Base-by-base conservation (phyloP, 805 yeast genomes). In the Yarrowia keelungensis region DNA sequence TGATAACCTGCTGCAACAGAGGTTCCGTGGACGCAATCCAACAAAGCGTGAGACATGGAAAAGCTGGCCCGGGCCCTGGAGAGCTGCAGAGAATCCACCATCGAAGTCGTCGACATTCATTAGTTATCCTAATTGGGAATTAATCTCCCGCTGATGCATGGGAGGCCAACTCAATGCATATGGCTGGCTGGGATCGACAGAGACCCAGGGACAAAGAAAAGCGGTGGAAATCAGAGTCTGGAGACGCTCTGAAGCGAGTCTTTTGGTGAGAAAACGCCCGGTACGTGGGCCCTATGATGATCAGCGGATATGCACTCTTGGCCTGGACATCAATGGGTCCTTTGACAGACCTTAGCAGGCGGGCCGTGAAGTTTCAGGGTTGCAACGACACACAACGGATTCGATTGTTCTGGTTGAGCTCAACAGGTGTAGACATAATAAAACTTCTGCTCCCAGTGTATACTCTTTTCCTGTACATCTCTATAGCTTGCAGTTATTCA, bases 171-270 rank as follows among this genome's bases (percentile, higher is more conserved):
- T 38, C 59, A 51, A 53, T 53, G 58, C 59, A 53, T 15, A 39
- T 53, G 46, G 59, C 45, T 53, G 59, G 59, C 59, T n/a, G 32
- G 7, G 59, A 53, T 53, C 59, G 59, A 12, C 59, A 39, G 19
- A 11, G 11, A 32, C 10, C 22, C 42, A 36, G 43, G 59, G 36
- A 53, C 59, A 53, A 53, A 53, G 59, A 38, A 36, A n/a, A 32
- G 5, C 2, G 11, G n/a, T n/a, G 51, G 9, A 4, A 15, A 8
- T 22, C 14, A 19, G 14, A n/a, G 39, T n/a, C 15, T n/a, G 26
- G 39, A 35, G 41, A 50, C 41, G 41, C 26, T n/a, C 5, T 5
- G 10, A 4, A 22, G 36, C 35, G 36, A 10, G 51, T 12, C 39
- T 12, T 12, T 49, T 11, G 14, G 32, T 9, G 39, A 49, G 15